Base-by-base conservation (phyloP, 139 green algal genomes). In the Pycnococcus provasolii region DNA sequence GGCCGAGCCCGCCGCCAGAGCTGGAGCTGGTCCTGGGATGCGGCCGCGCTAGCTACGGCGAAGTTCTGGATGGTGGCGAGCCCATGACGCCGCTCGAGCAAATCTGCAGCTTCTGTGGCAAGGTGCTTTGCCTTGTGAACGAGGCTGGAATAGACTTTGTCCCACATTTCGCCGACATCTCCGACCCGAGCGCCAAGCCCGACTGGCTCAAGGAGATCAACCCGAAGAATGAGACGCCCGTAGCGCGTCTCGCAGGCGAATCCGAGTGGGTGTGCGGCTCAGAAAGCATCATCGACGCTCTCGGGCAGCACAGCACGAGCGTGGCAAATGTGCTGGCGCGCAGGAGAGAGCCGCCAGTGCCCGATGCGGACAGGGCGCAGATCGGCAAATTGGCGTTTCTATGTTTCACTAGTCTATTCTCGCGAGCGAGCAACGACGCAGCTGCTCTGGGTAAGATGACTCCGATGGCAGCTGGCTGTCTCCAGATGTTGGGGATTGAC, bases 171-270 rank as follows among this genome's bases (percentile, higher is more conserved):
- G 53, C 53, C 4, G 41, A 60, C 53, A 60, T 60, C 53, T 41
- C 8, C 53, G 4, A 43, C 4, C 15, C 15, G 6, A 26, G 41
- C 53, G 6, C 7, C 53, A 60, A 60, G 53, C 53, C 53, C 53
- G 53, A 60, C 6, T 60, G 53, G 53, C 53, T 60, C 53, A 26
- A 60, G 53, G 8, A 15, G 7, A 5, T 15, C 8, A 60, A 60
- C 53, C 53, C 53, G 53, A 60, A 60, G 13, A 60, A 60, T 6
- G 53, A 60, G 53, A 60, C 53, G 4, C 53, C 53, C 53, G 53
- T 15, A 4, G 53, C 13, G 53, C 53, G 53, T 60, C 53, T 60
- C 8, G 15, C 7, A 8, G 53, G 53, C 6, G 41, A 26, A 37
- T 6, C 8, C 7, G 53, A 60, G 13, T 60, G 53, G 53, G 41